A percentile compares a stretch with the other conserved stretches of the same genome.
Conservation (phyloP, 2,329 filamentous ascomycete species). For the Monilinia fructigena region DNA sequence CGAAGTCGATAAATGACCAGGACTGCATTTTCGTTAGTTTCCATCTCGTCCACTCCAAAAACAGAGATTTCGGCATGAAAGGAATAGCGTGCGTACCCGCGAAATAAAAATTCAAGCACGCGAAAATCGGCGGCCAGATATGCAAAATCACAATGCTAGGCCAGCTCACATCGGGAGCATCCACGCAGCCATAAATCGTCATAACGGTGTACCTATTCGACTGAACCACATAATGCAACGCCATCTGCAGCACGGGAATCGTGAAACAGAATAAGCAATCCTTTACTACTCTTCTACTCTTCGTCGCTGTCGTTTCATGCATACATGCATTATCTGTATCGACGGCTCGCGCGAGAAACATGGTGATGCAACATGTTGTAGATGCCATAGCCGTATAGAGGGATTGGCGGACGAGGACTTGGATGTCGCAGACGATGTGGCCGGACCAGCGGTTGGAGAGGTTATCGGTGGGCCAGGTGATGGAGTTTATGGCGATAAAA, state of each 20-base stretch:
- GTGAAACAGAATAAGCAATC: conserved; percentile 57
- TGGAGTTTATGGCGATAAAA: conserved; percentile 59
- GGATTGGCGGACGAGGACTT: conserved; percentile 57
- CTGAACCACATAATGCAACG: conserved; percentile 60
- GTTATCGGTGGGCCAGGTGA: conserved; percentile 63
- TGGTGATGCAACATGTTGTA: conserved; percentile 56
- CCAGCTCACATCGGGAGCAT: conserved; percentile 57
- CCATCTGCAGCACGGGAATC: conserved; percentile 54
- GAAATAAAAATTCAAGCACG: conserved; percentile 53
- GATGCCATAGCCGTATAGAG: conserved; percentile 52
- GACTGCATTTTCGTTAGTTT: conserved; percentile 43
- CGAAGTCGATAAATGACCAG: conserved; percentile 60
- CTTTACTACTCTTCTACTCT: conserved; percentile 47
- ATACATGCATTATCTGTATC: conserved; percentile 56
- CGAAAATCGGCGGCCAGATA: conserved; percentile 57
- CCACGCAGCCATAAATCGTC: conserved; percentile 58
- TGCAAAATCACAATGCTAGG: conserved; percentile 52
- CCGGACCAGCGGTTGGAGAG: conserved; percentile 56
- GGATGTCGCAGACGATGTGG: conserved; percentile 60
- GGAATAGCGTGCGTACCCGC: conserved; percentile 49
- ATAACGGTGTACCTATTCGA: conserved; percentile 56
- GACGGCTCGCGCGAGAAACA: conserved; percentile 58
- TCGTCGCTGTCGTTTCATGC: conserved; percentile 49
- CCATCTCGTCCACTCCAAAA: neutral
- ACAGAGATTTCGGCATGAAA: conserved; percentile 22